These are phyloP conservation scores for Yamadazyma aaseri DNA, from an alignment of 1,139 yeast species.

Conservation along the genomic window DNA sequence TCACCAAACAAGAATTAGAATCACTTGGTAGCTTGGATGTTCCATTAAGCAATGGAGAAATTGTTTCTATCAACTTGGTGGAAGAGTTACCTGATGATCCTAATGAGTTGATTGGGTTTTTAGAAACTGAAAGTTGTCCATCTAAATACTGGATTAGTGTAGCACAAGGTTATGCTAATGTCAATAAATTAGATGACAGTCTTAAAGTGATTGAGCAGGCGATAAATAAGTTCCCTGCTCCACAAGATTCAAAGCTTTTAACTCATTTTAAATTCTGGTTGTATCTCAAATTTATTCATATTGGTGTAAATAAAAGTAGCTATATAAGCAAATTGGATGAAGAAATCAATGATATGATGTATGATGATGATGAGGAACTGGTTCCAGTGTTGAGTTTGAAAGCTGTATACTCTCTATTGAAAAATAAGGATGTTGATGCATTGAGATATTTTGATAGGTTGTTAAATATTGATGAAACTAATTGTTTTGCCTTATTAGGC, in stretches of 20 bases:
- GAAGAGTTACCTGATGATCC: constrained; percentile 89
- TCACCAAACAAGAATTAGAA: constrained; percentile 34
- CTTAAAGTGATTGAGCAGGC: constrained; percentile 55
- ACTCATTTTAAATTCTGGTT: constrained; percentile 68
- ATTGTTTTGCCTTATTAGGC: constrained; percentile 77
- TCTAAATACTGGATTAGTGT: constrained; percentile 81
- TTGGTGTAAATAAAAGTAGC: constrained; percentile 26
- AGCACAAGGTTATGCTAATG: constrained; percentile 75
- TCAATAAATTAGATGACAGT: constrained; percentile 61
- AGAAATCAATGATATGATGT: constrained; percentile 18
- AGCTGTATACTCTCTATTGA: constrained; percentile 50
- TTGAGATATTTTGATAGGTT: constrained; percentile 47
- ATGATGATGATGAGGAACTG: constrained; percentile 16
- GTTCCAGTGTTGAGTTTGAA: constrained; percentile 56
- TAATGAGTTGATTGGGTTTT: constrained; percentile 70
- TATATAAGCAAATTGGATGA: constrained; percentile 24
- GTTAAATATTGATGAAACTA: constrained; percentile 26
- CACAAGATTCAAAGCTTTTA: not conserved
- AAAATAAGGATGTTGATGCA: constrained; percentile 61
- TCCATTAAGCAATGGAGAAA: constrained; percentile 68
- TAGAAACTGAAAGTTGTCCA: constrained; percentile 77
- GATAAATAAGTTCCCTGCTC: constrained; percentile 24
- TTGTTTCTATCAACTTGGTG: constrained; percentile 63
- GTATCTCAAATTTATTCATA: constrained; percentile 40
- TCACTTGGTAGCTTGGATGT: constrained; percentile 50